These are phyloP conservation scores for Hypoxylon sp. DNA, from an alignment of 2,329 filamentous ascomycete species.

Conservation along the genomic window DNA sequence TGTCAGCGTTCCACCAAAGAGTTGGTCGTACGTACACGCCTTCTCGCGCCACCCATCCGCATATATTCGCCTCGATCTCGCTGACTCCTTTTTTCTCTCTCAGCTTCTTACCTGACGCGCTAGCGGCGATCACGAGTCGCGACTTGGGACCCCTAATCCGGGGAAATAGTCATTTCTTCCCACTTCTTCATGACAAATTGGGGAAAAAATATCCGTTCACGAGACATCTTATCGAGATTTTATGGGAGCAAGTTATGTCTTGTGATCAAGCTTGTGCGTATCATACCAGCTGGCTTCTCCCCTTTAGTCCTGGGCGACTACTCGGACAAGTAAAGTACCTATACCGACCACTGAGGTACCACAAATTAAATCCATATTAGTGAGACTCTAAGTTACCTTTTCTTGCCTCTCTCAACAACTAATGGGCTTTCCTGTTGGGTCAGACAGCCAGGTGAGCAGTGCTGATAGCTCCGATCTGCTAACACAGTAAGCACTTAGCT, in stretches of 20 bases:
- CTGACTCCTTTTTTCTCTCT: neutral
- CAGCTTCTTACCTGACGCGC: neutral
- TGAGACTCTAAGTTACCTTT: neutral
- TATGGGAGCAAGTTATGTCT: neutral
- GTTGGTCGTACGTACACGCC: neutral
- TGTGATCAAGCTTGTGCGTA: neutral
- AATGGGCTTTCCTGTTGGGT: neutral
- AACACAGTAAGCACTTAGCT: neutral
- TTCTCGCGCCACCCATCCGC: neutral
- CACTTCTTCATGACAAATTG: neutral
- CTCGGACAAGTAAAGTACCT: neutral
- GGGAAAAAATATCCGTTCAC: neutral
- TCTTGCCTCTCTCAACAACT: neutral
- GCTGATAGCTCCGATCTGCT: neutral
- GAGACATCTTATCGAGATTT: neutral
- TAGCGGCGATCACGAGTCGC: neutral
- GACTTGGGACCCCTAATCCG: conserved; percentile 1
- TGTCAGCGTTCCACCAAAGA: neutral
- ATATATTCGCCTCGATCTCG: neutral
- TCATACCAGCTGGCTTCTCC: neutral
- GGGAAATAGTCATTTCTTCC: neutral
- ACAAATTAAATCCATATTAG: neutral
- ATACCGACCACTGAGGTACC: neutral
- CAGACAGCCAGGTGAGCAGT: neutral
- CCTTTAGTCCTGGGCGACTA: neutral